These are phyloP conservation scores for Helichrysum umbraculigerum DNA, from an alignment of 129 eudicot genomes.

Conservation along the genomic window DNA sequence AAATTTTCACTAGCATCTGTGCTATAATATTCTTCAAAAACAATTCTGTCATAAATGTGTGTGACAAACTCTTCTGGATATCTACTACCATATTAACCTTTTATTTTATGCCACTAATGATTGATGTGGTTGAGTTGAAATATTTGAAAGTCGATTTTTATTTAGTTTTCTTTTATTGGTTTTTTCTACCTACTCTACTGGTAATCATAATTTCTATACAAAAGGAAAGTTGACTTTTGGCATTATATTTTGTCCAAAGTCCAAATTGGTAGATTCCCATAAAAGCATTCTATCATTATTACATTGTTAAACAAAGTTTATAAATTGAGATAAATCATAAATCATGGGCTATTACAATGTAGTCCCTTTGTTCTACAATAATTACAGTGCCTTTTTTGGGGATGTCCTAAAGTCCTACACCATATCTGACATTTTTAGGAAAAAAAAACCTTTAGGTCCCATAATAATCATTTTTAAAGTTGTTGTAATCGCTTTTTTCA, in stretches of 20 bases:
- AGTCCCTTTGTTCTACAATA: constrained; percentile 9
- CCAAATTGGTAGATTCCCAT: constrained; percentile 7
- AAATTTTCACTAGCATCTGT: background rate
- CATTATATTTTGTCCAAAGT: constrained; percentile 23
- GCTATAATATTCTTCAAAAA: background rate
- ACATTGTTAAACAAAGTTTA: constrained; percentile 23
- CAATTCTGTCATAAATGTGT: background rate
- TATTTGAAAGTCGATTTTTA: constrained; percentile 14
- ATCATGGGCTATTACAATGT: constrained; percentile 15
- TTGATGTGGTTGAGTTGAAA: constrained; percentile 16
- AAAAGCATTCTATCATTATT: constrained; percentile 10
- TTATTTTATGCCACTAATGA: constrained; percentile 7
- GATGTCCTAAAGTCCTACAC: constrained; percentile 15
- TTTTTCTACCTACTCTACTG: constrained; percentile 25
- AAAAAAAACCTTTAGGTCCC: constrained; percentile 28
- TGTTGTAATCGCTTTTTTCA: constrained; percentile 13
- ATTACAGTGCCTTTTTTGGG: constrained; percentile 16
- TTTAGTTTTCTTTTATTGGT: background rate
- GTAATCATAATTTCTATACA: constrained; percentile 14
- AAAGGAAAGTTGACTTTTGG: constrained; percentile 16
- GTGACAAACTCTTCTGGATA: constrained; percentile 11
- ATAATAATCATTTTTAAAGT: constrained; percentile 22
- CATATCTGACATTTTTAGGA: constrained; percentile 12
- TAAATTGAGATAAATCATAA: too few species aligned
- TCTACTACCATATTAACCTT: constrained; percentile 1